Percentiles rank a stretch among this genome's conserved stretches.
Evolutionary conservation across 1,139 yeast species (phyloP).

Genomic region (Diutina mesorugosa): DNA sequence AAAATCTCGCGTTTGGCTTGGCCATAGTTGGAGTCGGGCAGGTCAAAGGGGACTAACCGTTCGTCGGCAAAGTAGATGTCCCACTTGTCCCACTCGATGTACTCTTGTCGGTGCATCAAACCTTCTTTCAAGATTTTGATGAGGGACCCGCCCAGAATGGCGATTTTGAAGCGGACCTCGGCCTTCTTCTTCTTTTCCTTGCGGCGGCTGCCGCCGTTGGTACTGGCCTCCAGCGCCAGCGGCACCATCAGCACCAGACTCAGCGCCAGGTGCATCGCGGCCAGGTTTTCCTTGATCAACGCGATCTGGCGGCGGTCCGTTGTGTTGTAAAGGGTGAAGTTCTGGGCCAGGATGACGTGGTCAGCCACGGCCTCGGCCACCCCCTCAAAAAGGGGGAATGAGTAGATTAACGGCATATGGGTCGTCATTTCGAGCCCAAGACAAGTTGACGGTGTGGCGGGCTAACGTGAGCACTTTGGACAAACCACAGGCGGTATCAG

Average conservation of each 20-base stretch:
- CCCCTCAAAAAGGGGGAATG: slow-evolving; percentile 78
- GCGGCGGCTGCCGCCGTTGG: not conserved
- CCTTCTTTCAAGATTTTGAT: slow-evolving; percentile 82
- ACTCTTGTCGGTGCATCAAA: slow-evolving; percentile 49
- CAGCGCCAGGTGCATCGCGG: not conserved
- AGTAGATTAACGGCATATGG: slow-evolving; percentile 82
- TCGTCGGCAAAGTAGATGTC: slow-evolving; percentile 96
- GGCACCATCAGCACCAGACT: not conserved
- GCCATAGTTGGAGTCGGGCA: slow-evolving; percentile 81
- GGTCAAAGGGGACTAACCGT: slow-evolving; percentile 79
- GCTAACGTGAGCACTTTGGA: not conserved
- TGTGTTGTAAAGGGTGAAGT: slow-evolving; percentile 48
- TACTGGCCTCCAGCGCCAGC: not conserved
- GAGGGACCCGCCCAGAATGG: slow-evolving; percentile 86
- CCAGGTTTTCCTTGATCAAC: not conserved
- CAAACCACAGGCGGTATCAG: not conserved
- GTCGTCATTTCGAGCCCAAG: slow-evolving; percentile 54
- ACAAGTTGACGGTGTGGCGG: not conserved
- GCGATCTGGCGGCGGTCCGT: slow-evolving; percentile 22
- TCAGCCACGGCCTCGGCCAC: slow-evolving; percentile 95
- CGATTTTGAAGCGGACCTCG: slow-evolving; percentile 71
- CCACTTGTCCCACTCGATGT: slow-evolving; percentile 89
- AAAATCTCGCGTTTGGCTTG: slow-evolving; percentile 72
- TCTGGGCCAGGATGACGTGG: slow-evolving; percentile 72
- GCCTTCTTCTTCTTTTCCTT: slow-evolving; percentile 18